These are phyloP conservation scores for Plantago elongata DNA, from an alignment of 257 asterid genomes.

Conservation along the genomic window DNA sequence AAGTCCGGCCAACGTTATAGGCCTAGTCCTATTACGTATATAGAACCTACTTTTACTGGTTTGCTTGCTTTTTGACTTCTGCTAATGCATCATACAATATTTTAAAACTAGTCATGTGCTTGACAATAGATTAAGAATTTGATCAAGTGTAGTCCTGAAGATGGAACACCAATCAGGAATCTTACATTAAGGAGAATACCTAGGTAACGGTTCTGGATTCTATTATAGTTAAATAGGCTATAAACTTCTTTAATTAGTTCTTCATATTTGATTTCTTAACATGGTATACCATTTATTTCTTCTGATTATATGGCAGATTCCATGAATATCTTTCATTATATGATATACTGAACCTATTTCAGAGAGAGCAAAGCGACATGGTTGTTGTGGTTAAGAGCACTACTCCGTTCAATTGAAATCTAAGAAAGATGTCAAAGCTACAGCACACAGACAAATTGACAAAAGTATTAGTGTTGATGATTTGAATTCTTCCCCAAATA, in stretches of 20 bases:
- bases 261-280: neutral
- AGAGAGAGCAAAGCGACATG: slow-evolving; percentile 84
- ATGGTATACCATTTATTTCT: neutral
- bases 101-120: neutral
- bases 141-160: slow-evolving; percentile 48
- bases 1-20: slow-evolving; percentile 37
- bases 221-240: neutral
- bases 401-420: slow-evolving; percentile 25
- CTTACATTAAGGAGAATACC: slow-evolving; percentile 63
- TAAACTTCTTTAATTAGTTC: neutral
- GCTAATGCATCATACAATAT: neutral
- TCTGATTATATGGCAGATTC: slow-evolving; percentile 26
- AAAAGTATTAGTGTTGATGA: slow-evolving; percentile 15
- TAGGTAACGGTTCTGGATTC: slow-evolving; percentile 33
- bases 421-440: slow-evolving; percentile 12
- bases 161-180: slow-evolving; percentile 43
- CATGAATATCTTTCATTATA: slow-evolving; percentile 46
- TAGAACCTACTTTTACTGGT: neutral
- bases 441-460: slow-evolving; percentile 24
- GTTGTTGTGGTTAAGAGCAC: slow-evolving; percentile 54
- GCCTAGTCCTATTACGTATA: slow-evolving; percentile 49
- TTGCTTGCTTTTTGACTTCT: neutral
- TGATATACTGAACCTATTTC: slow-evolving; percentile 65
- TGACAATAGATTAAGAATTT: slow-evolving; percentile 59
- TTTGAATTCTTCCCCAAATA: slow-evolving; percentile 17